These are phyloP conservation scores for Yamadazyma diddensiae DNA, from an alignment of 1,139 yeast species.

Conservation along the genomic window DNA sequence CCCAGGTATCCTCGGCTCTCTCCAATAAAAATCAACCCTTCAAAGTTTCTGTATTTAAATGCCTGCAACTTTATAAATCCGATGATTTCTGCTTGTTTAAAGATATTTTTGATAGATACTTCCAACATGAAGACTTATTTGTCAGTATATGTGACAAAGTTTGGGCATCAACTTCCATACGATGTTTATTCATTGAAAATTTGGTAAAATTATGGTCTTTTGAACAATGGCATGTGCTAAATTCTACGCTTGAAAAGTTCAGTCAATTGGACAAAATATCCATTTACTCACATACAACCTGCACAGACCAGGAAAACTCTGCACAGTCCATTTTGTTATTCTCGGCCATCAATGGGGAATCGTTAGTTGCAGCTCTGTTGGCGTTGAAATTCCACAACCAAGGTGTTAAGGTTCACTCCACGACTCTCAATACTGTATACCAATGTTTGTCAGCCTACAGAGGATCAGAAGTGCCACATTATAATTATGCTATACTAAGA, in stretches of 20 bases:
- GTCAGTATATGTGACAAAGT: slow-evolving; percentile 7
- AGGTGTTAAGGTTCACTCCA: slow-evolving; percentile 4
- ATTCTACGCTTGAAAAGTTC: too few species aligned
- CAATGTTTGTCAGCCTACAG: slow-evolving; percentile 10
- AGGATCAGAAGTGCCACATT: slow-evolving; percentile 8
- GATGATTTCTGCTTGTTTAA: background rate
- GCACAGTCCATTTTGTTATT: slow-evolving; percentile 6
- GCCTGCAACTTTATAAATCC: background rate
- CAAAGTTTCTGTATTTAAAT: background rate
- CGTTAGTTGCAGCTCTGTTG: slow-evolving; percentile 22
- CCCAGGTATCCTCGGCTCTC: background rate
- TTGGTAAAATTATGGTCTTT: slow-evolving; percentile 12
- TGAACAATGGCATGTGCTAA: slow-evolving; percentile 3
- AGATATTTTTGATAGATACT: slow-evolving; percentile 5
- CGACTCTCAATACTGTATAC: slow-evolving; percentile 9
- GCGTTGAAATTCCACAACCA: slow-evolving; percentile 8
- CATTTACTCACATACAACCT: too few species aligned
- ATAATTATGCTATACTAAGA: slow-evolving; percentile 10
- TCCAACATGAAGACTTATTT: background rate
- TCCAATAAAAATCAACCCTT: background rate
- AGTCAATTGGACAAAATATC: too few species aligned
- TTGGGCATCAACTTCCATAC: slow-evolving; percentile 18
- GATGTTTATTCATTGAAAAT: slow-evolving; percentile 20
- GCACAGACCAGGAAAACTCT: too few species aligned
- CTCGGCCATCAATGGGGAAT: slow-evolving; percentile 21